Evolutionary conservation across 139 green algal species (phyloP), one percentile per base, ranked within the genome.

Genomic region (Micromonas pusilla): DNA sequence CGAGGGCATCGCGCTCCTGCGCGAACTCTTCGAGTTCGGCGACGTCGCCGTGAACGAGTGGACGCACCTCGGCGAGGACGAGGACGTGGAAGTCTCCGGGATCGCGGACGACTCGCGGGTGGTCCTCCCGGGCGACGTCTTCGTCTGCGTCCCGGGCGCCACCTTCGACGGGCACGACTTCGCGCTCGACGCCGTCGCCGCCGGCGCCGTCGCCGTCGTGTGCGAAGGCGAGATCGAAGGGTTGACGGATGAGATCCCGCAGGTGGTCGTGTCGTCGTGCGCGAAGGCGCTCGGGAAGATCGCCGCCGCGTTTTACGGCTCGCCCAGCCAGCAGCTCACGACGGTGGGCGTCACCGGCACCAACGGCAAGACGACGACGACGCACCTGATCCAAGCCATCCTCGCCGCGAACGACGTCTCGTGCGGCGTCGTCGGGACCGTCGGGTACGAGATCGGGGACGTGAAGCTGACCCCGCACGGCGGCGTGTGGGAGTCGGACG

Each of bases 341-440:
- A 67, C 82, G 52, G 78, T 96, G 13, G 92, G 83, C 28, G 73
- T 98, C 23, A 84, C 89, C 39, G 95, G 95, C 32, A 91, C 81
- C 25, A 83, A 85, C 53, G 96, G 96, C 72, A 99, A 99, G 88
- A 97, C 92, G n/a, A 98, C 94, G 1, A 88, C 87, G 0, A 83
- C 86, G 28, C 98, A 94, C 91, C 84, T 99, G 26, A 82, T 95
- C 19, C 88, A 91, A 6, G 87, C 90, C 36, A 88, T 98, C 5
- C 85, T 97, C 54, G 93, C 97, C 25, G 72, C 31, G 52, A 34
- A n/a, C 30, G 72, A 78, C 34, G 39, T 38, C 19, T 70, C 1
- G 34, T 52, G 38, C 31, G 90, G 87, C 34, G 86, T 90, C 80
- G 73, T 91, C 1, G 87, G 88, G 82, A 93, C 80, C 65, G 86